phyloP scores from a whole-genome alignment of 257 asterid species.

The Forsythia suspensa region DNA sequence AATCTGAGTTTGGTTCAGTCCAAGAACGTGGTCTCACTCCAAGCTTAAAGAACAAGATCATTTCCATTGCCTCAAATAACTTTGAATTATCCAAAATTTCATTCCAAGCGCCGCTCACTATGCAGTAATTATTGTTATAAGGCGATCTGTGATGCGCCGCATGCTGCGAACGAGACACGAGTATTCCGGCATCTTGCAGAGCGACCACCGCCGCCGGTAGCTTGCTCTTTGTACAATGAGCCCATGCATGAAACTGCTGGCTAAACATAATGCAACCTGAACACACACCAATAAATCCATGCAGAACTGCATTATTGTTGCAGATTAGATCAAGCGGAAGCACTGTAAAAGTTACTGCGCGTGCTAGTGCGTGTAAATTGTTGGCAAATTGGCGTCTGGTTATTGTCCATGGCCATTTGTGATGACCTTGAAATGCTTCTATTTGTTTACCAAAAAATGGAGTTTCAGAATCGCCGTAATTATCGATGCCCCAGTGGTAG shows the following conservation, averaged over 20 bases:
- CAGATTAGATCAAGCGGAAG: conserved; percentile 44
- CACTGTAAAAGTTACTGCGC: conserved; percentile 50
- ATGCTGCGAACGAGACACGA: conserved; percentile 64
- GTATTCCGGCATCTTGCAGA: conserved; percentile 69
- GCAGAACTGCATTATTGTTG: conserved; percentile 37
- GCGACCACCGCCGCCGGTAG: conserved; percentile 65
- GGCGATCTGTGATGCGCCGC: conserved; percentile 84
- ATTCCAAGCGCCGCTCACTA: conserved; percentile 85
- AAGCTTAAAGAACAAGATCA: conserved; percentile 57
- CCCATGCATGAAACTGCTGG: conserved; percentile 82
- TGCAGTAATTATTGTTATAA: conserved; percentile 74
- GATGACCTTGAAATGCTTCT: conserved; percentile 88
- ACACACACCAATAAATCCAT: conserved; percentile 56
- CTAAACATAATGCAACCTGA: conserved; percentile 71
- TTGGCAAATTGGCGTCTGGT: conserved; percentile 78
- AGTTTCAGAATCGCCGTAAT: conserved; percentile 65
- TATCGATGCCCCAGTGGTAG: conserved; percentile 94
- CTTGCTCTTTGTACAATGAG: conserved; percentile 70
- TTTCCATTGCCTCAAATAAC: conserved; percentile 65
- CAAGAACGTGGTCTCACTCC: conserved; percentile 79
- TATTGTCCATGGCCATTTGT: conserved; percentile 83
- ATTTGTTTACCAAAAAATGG: conserved; percentile 72
- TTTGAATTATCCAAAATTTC: conserved; percentile 42
- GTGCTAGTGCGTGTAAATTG: conserved; percentile 62
- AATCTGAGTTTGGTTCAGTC: conserved; percentile 45